phyloP scores from a whole-genome alignment of 306 rosid genomes.

The Luffa aegyptiaca region DNA sequence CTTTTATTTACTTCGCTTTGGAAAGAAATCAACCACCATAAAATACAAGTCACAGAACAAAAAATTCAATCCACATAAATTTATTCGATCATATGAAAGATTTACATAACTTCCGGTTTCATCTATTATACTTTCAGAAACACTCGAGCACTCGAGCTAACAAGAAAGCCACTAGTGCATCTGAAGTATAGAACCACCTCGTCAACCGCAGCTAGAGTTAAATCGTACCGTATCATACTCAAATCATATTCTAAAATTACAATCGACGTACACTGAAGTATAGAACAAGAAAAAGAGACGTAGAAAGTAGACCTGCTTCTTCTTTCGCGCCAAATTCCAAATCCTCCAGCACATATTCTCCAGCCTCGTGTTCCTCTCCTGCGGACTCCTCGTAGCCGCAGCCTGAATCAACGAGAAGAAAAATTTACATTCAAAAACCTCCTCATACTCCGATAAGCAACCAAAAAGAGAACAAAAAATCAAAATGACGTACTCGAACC shows the following conservation, averaged over 20 bases:
- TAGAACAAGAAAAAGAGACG: not conserved
- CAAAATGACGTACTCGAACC: conserved; percentile 26
- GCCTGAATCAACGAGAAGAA: conserved; percentile 22
- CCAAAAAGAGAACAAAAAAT: not conserved
- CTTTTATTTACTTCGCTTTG: not conserved
- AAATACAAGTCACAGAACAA: not conserved
- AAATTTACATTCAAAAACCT: not conserved
- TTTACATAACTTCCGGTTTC: not conserved
- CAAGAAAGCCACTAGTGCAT: not conserved
- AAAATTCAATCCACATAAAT: not conserved
- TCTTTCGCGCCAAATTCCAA: conserved; percentile 60
- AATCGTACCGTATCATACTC: not conserved
- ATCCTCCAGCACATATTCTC: conserved; percentile 64
- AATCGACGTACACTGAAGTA: not conserved
- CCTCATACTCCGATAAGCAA: not conserved
- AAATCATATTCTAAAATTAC: not conserved
- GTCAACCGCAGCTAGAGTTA: not conserved
- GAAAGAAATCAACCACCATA: not conserved
- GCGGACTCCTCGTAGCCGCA: conserved; percentile 48
- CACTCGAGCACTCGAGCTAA: not conserved
- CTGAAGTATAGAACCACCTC: not conserved
- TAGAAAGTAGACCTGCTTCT: conserved; percentile 36
- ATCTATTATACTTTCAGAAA: not conserved
- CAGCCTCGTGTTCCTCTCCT: conserved; percentile 56
- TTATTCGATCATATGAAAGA: not conserved